Conservation (phyloP, 2,329 filamentous ascomycete species). For the Colletotrichum sp. region DNA sequence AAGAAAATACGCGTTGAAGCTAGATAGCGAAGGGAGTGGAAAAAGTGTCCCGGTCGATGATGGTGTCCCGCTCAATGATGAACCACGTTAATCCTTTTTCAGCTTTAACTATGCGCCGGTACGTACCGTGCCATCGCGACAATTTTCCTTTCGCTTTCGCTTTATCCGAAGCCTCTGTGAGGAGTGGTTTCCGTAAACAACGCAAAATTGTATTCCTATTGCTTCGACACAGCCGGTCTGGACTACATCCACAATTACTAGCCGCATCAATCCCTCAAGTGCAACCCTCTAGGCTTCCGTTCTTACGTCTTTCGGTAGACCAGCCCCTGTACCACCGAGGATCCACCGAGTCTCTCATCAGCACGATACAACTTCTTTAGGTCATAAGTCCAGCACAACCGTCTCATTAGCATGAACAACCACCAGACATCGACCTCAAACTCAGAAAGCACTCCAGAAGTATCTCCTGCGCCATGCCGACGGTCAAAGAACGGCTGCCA, state of each 20-base stretch:
- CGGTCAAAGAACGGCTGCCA: neutral
- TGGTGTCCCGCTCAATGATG: no score
- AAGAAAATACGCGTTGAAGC: no score
- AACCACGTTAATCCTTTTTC: no score
- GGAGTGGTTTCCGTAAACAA: neutral
- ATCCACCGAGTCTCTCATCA: neutral
- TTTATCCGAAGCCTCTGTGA: neutral
- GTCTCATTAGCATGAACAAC: neutral
- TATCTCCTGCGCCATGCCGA: neutral
- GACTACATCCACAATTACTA: neutral
- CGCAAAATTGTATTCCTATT: neutral
- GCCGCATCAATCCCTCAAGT: neutral
- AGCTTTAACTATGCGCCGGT: neutral
- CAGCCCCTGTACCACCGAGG: neutral
- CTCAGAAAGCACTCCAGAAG: neutral
- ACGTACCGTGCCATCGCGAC: neutral
- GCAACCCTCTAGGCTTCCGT: neutral
- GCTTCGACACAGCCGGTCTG: neutral
- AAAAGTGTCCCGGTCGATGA: no score
- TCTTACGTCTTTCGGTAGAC: neutral
- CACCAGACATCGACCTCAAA: neutral
- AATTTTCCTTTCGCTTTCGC: neutral
- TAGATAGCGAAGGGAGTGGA: no score
- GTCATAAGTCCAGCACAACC: neutral
- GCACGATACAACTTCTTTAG: neutral